Conservation (phyloP, 2,329 filamentous ascomycete species). For the Scolecobasidium constrictum region DNA sequence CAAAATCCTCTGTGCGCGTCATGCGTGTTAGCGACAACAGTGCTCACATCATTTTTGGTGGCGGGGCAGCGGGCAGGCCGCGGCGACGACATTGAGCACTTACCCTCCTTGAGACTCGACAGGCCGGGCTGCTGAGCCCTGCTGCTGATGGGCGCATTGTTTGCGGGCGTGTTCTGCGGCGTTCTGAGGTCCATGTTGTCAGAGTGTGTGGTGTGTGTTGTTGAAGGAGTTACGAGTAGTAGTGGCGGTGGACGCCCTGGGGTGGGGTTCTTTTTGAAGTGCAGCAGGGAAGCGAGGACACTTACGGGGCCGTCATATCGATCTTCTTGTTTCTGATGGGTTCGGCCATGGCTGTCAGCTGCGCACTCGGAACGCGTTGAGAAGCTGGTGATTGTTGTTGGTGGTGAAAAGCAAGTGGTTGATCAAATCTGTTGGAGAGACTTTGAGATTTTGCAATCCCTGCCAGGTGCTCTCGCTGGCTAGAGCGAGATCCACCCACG, state of each 20-base stretch:
- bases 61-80: not conserved
- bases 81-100: constrained; percentile 26
- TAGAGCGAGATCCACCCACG: too few species aligned
- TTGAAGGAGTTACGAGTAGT: constrained; percentile 20
- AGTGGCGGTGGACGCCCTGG: constrained; percentile 14
- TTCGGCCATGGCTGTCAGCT: constrained; percentile 48
- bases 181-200: constrained; percentile 49
- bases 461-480: too few species aligned
- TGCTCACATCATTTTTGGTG: constrained; percentile 1
- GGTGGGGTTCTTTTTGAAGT: constrained; percentile 12
- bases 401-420: too few species aligned
- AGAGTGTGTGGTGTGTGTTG: not conserved
- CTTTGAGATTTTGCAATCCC: too few species aligned
- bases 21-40: constrained; percentile 4
- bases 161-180: constrained; percentile 94
- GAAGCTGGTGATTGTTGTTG: constrained; percentile 19
- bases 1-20: constrained; percentile 64
- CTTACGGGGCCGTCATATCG: constrained; percentile 54
- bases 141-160: constrained; percentile 92
- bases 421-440: too few species aligned
- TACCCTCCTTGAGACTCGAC: constrained; percentile 95
- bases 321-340: constrained; percentile 57
- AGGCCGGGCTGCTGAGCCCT: constrained; percentile 93
- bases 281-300: constrained; percentile 17
- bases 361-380: constrained; percentile 18